Evolutionary conservation across 192 early-diverging fungal species (phyloP), one percentile per base, ranked within the genome.

Genomic region (Dissophora globulifera): DNA sequence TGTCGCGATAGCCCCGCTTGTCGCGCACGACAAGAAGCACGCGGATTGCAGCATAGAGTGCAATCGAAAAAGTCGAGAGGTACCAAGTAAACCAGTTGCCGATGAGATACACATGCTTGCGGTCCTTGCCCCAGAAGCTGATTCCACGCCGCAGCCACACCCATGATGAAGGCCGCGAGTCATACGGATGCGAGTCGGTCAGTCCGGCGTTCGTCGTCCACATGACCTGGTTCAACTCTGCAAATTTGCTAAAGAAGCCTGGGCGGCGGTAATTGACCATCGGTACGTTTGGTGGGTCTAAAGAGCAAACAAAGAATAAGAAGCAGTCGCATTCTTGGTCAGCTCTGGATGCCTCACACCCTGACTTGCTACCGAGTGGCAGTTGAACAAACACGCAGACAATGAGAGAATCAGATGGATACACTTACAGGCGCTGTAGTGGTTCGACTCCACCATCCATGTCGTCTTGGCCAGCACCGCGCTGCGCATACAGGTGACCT

Each of bases 11-110:
- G 12, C 87, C 87, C 29, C 89, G 86, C 38, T 88, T 78, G 31
- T 88, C 84, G 38, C 85, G 80, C 8, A 93, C 45, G 30, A 84
- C 75, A 25, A 90, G 50, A 16, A 90, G 61, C 6, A 72, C 65
- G 31, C 85, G 78, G 50, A 94, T 71, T 9, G 75, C 81, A 17
- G 80, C 80, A 80, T 89, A 98, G 26, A 81, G 35, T 2, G 69
- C 65, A 9, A 96, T 74, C n/a, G 92, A 76, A 2, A 84, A 68
- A 41, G 88, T 84, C 7, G 89, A 84, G 32, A 90, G 33, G 91
- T 94, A 95, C 87, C 93, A 99, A 19, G 92, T 72, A 29, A 94
- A 54, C 15, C 96, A 96, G 60, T 97, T 98, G n/a, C 96, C 96
- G 11, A 97, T 68, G 16, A 97, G 82, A 69, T 97, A 96, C 59